Evolutionary conservation across 2,329 filamentous ascomycete species (phyloP), one percentile per base, ranked within the genome.

Genomic region (Aspergillus ochraceoroseus): DNA sequence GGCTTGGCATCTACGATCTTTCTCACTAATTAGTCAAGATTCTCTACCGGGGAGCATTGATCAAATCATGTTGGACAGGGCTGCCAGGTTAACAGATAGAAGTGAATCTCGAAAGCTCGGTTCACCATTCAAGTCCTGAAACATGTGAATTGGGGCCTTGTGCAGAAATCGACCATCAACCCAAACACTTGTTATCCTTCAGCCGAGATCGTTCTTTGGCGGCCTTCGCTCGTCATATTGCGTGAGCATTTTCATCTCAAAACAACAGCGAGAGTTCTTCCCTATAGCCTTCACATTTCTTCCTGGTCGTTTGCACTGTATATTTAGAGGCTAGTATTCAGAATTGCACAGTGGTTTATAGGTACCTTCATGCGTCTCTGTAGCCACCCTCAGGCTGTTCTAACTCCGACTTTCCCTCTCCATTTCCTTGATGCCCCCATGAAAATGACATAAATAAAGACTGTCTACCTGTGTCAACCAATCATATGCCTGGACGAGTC

Each of bases 271-370:
- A 46, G 12, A 47, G 33, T n/a, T 55, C 47, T 20, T 63, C 58
- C 20, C 52, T 54, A 38, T 62, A 63, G 31, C 59, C 58, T 25
- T 53, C 46, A 28, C 59, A 62, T 29, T 47, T 25, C 28, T 60
- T 53, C 14, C 54, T 14, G 51, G 57, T 32, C 59, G 49, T 27
- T 41, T 55, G 38, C 58, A 63, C 42, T 61, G 59, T n/a, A n/a
- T n/a, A n/a, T n/a, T n/a, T n/a, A n/a, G n/a, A n/a, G n/a, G n/a
- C n/a, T n/a, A n/a, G n/a, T n/a, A n/a, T n/a, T n/a, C n/a, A n/a
- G n/a, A n/a, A n/a, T n/a, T n/a, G n/a, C n/a, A n/a, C n/a, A 22
- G 20, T 32, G 19, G 26, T 35, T 32, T 8, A 22, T 29, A 17
- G 19, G 43, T 44, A 44, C 56, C 40, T 56, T 59, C 39, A 59